Evolutionary conservation across 179 eudicot species (phyloP).

Genomic region (Gypsophila paniculata): DNA sequence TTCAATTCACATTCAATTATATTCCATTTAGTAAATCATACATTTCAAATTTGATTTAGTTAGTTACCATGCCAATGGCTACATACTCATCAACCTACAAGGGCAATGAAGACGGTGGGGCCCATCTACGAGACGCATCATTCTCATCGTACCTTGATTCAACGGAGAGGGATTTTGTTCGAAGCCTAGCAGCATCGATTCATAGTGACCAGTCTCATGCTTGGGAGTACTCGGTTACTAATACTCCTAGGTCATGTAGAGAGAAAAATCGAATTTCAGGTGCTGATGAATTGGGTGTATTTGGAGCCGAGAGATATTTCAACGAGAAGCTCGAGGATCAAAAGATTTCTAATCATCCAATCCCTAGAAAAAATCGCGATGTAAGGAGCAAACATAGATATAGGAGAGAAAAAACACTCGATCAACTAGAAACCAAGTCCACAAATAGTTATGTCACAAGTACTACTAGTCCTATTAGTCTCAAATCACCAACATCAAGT

Average conservation of each 20-base stretch:
- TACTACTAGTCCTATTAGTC: slow-evolving; percentile 12
- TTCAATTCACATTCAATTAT: slow-evolving; percentile 1
- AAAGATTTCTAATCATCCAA: background rate
- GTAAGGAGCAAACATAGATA: slow-evolving; percentile 13
- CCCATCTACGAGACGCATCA: slow-evolving; percentile 59
- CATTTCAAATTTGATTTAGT: background rate
- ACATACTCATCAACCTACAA: slow-evolving; percentile 24
- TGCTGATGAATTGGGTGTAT: slow-evolving; percentile 42
- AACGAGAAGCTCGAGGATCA: slow-evolving; percentile 34
- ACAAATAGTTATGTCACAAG: slow-evolving; percentile 18
- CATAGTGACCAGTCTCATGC: slow-evolving; percentile 25
- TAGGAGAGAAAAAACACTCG: slow-evolving; percentile 20
- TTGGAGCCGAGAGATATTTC: slow-evolving; percentile 65
- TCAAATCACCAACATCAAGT: slow-evolving; percentile 38
- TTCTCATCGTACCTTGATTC: slow-evolving; percentile 68
- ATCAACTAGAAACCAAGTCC: slow-evolving; percentile 13
- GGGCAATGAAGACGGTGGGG: slow-evolving; percentile 26
- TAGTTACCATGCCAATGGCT: slow-evolving; percentile 24
- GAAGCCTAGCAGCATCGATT: slow-evolving; percentile 34
- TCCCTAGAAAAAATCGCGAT: background rate
- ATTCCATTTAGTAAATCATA: background rate
- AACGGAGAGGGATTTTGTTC: slow-evolving; percentile 44
- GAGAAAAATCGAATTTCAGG: slow-evolving; percentile 26
- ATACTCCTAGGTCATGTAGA: slow-evolving; percentile 9
- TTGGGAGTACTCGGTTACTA: slow-evolving; percentile 15